Conservation (phyloP, 2,329 filamentous ascomycete species). For the Colletotrichum sp. region DNA sequence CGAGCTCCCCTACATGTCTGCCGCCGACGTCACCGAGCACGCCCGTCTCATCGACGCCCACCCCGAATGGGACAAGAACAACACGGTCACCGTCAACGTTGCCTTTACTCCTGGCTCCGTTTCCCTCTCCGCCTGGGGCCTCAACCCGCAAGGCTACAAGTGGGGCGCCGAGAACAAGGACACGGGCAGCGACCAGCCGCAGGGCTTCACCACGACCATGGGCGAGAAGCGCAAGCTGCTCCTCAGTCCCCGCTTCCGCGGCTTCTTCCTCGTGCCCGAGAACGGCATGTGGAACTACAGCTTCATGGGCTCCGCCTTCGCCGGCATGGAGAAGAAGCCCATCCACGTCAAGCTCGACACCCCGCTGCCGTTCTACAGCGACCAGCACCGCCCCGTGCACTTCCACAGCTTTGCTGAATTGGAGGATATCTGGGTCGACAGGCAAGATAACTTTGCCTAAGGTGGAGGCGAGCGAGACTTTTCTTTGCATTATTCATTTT, state of each 20-base stretch:
- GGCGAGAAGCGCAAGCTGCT: constrained; percentile 95
- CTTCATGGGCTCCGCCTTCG: constrained; percentile 93
- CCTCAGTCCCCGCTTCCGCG: constrained; percentile 90
- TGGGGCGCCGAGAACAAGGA: constrained; percentile 98
- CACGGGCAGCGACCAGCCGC: constrained; percentile 87
- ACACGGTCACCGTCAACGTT: constrained; percentile 93
- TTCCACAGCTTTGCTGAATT: constrained; percentile 98
- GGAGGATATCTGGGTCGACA: constrained; percentile 95
- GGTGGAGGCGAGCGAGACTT: neutral
- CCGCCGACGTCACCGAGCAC: constrained; percentile 93
- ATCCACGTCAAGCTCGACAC: constrained; percentile 95
- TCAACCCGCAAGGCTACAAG: constrained; percentile 91
- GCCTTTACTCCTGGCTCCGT: constrained; percentile 97
- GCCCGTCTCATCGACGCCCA: constrained; percentile 88
- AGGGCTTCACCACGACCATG: constrained; percentile 90
- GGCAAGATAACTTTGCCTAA: constrained; percentile 90
- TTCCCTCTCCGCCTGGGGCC: constrained; percentile 89
- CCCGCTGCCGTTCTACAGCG: constrained; percentile 88
- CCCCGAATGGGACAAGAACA: constrained; percentile 76
- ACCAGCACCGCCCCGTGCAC: constrained; percentile 89
- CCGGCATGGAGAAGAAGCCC: constrained; percentile 86
- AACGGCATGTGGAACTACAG: constrained; percentile 95
- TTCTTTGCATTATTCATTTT: neutral
- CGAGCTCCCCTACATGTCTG: constrained; percentile 95
- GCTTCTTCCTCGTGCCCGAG: constrained; percentile 95